Evolutionary conservation across 306 rosid species (phyloP).

Genomic region (Cotoneaster glaucophyllus): DNA sequence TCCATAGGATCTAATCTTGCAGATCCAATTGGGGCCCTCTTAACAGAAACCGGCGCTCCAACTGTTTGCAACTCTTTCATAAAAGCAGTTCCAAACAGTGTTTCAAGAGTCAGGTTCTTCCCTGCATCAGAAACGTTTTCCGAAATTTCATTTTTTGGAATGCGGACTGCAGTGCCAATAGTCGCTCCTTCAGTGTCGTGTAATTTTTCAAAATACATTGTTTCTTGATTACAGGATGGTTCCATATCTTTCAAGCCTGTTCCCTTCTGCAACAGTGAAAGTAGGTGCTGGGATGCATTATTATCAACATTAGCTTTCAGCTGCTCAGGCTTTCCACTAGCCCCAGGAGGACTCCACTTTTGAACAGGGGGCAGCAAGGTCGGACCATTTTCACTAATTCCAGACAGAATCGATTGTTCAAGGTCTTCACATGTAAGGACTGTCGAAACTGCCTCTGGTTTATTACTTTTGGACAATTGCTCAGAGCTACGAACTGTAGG

Average conservation of each 20-base stretch:
- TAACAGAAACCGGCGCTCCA: constrained; percentile 95
- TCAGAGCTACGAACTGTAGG: constrained; percentile 35
- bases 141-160: constrained; percentile 41
- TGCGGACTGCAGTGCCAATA: constrained; percentile 29
- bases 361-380: constrained; percentile 31
- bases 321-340: constrained; percentile 40
- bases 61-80: constrained; percentile 95
- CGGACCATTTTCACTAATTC: constrained; percentile 43
- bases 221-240: constrained; percentile 25
- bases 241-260: constrained; percentile 34
- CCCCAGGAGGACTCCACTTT: constrained; percentile 22
- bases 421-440: constrained; percentile 94
- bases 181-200: constrained; percentile 30
- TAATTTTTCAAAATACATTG: constrained; percentile 26
- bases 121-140: constrained; percentile 45
- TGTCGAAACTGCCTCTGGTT: constrained; percentile 49
- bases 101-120: constrained; percentile 70
- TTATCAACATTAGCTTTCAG: constrained; percentile 47
- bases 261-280: constrained; percentile 80
- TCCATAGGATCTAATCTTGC: constrained; percentile 51
- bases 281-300: constrained; percentile 77
- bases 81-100: constrained; percentile 91
- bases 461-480: constrained; percentile 38
- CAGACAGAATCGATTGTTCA: constrained; percentile 85
- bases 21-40: constrained; percentile 56